These are phyloP conservation scores for Starmerella floris DNA, from an alignment of 805 yeast species.

Conservation along the genomic window DNA sequence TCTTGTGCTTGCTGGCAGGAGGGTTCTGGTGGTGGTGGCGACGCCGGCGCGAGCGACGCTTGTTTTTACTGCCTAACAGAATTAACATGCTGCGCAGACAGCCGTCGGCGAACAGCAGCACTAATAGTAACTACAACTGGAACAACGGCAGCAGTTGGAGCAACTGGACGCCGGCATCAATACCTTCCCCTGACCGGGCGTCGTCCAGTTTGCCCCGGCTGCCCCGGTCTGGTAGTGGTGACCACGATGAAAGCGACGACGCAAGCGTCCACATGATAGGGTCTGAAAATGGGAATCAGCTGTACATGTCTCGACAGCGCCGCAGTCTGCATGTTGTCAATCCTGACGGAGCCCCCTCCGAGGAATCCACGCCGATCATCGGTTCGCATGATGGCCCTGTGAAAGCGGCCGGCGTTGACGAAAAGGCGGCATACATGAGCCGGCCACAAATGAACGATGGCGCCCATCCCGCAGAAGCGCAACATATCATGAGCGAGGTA, in stretches of 20 bases:
- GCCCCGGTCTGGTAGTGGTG: neutral
- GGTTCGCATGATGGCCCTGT: too few species aligned
- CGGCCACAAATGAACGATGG: neutral
- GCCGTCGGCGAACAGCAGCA: slow-evolving; percentile 1
- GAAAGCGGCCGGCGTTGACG: too few species aligned
- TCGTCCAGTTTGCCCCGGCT: neutral
- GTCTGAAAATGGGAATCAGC: slow-evolving; percentile 8
- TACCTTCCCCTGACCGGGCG: slow-evolving; percentile 6
- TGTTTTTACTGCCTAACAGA: slow-evolving; percentile 15
- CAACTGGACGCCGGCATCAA: neutral
- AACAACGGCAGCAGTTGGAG: neutral
- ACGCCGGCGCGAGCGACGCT: slow-evolving; percentile 19
- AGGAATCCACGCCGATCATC: neutral
- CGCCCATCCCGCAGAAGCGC: neutral
- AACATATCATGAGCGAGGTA: too few species aligned
- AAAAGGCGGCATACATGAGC: too few species aligned
- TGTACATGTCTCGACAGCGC: slow-evolving; percentile 16
- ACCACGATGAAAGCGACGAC: neutral
- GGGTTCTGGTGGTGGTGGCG: slow-evolving; percentile 24
- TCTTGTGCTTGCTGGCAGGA: slow-evolving; percentile 28
- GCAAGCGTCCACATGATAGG: slow-evolving; percentile 12
- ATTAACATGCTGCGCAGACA: slow-evolving; percentile 12
- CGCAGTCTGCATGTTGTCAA: slow-evolving; percentile 18
- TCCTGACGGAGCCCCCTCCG: slow-evolving; percentile 13
- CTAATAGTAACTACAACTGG: neutral